Evolutionary conservation across 2,329 filamentous ascomycete genomes (phyloP).

Genomic region (Simplicillium sp.): DNA sequence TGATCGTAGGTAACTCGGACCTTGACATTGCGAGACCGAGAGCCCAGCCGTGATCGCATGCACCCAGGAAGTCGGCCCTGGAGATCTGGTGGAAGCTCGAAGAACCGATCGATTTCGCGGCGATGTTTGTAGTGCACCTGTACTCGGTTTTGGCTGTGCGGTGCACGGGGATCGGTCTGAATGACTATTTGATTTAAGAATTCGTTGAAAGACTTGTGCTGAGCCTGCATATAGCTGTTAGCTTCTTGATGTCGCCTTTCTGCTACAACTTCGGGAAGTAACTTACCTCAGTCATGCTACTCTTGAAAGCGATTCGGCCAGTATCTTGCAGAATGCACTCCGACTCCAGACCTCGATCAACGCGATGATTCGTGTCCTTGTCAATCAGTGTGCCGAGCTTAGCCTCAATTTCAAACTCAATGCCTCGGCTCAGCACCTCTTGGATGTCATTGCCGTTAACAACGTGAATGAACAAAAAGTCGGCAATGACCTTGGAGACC

Average conservation of each 20-base stretch:
- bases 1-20: conserved; percentile 67
- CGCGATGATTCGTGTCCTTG: conserved; percentile 59
- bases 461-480: conserved; percentile 69
- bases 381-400: conserved; percentile 80
- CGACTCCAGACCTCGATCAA: conserved; percentile 56
- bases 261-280: background rate
- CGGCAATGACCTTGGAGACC: conserved; percentile 64
- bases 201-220: conserved; percentile 76
- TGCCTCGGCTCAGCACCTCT: conserved; percentile 52
- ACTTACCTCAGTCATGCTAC: conserved; percentile 80
- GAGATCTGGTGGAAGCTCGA: conserved; percentile 55
- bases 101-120: conserved; percentile 76
- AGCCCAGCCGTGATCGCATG: conserved; percentile 46
- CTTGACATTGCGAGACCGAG: conserved; percentile 33
- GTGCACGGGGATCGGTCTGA: conserved; percentile 45
- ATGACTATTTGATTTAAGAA: conserved; percentile 66
- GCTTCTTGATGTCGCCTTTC: conserved; percentile 2
- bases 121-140: conserved; percentile 74
- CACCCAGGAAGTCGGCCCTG: conserved; percentile 53
- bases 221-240: conserved; percentile 38
- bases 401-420: conserved; percentile 86
- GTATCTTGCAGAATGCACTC: conserved; percentile 60
- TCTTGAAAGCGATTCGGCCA: conserved; percentile 62
- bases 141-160: conserved; percentile 39
- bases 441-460: conserved; percentile 56